Percentiles rank a stretch among this genome's conserved stretches.
phyloP scores from a whole-genome alignment of 2,329 filamentous ascomycete species.

The Talaromyces sp. region DNA sequence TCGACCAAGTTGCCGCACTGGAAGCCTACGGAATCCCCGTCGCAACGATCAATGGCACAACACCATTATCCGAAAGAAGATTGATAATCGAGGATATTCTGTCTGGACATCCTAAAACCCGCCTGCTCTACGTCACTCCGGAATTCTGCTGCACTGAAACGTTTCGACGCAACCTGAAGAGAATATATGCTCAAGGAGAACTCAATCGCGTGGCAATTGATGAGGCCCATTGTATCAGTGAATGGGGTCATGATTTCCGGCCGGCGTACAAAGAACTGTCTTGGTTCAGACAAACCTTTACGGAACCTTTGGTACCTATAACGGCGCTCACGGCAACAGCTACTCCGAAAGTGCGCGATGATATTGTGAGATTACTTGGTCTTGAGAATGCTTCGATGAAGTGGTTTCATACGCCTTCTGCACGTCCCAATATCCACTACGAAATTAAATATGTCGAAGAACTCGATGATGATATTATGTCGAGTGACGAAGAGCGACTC shows the following conservation, averaged over 20 bases:
- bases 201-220: conserved; percentile 86
- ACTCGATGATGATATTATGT: conserved; percentile 27
- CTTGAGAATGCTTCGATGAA: conserved; percentile 62
- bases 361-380: conserved; percentile 72
- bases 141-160: conserved; percentile 75
- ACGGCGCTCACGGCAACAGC: conserved; percentile 93
- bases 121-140: conserved; percentile 88
- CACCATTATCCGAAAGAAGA: conserved; percentile 60
- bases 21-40: conserved; percentile 71
- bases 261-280: conserved; percentile 81
- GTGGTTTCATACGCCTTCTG: conserved; percentile 77
- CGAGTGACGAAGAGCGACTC: conserved; percentile 59
- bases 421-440: conserved; percentile 81
- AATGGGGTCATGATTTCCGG: conserved; percentile 98
- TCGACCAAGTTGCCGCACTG: conserved; percentile 85
- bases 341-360: conserved; percentile 72
- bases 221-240: conserved; percentile 93
- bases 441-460: conserved; percentile 66
- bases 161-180: conserved; percentile 70
- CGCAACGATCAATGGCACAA: conserved; percentile 82
- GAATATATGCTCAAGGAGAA: conserved; percentile 75
- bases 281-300: conserved; percentile 67
- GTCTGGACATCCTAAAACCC: conserved; percentile 77
- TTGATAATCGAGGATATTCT: conserved; percentile 75
- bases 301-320: conserved; percentile 77